Evolutionary conservation across 2,329 filamentous ascomycete species (phyloP), one percentile per base, ranked within the genome.

Genomic region (Helotiales sp.): DNA sequence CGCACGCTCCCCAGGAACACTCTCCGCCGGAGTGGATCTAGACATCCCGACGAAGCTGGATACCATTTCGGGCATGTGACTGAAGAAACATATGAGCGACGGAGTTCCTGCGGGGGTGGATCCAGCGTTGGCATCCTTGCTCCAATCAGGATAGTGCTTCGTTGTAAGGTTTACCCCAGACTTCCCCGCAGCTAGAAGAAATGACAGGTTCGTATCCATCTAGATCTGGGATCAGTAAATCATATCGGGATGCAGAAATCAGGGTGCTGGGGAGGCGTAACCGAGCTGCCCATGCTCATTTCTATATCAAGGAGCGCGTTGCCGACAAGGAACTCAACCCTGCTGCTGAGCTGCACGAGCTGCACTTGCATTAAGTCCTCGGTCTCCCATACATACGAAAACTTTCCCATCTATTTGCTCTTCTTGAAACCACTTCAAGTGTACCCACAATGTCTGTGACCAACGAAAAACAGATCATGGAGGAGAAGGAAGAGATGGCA

Each of bases 51-150:
- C 7, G 1, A 34, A 32, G 50, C 26, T 10, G 13, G 10, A n/a
- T 20, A 6, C 1, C n/a, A 17, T 11, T 20, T 17, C 11, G 28
- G 4, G 8, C 47, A 26, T 50, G 47, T 50, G 47, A 50, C 26
- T 2, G 7, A 49, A 13, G 20, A 20, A 26, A 49, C 20, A 24
- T n/a, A 26, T 49, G 22, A 40, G 37, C 11, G 37, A 5, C 50
- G 50, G 50, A 54, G 50, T 17, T 15, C 10, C 15, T 54, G 50
- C 28, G 50, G 50, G 50, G 50, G 50, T 32, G 50, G 50, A 54
- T 54, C 26, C 1, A 32, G 15, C 6, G 11, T 15, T 13, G 11
- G 1, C 26, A 54, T 54, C 26, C 17, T 32, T 54, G 28, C 28
- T 32, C 28, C 50, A 30, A 54, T 54, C 26, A 54, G 28, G 32